A percentile compares a stretch with the other conserved stretches of the same genome.
Evolutionary conservation across 169 alveolate genomes (phyloP).

Genomic region (Cryptosporidium sp.): DNA sequence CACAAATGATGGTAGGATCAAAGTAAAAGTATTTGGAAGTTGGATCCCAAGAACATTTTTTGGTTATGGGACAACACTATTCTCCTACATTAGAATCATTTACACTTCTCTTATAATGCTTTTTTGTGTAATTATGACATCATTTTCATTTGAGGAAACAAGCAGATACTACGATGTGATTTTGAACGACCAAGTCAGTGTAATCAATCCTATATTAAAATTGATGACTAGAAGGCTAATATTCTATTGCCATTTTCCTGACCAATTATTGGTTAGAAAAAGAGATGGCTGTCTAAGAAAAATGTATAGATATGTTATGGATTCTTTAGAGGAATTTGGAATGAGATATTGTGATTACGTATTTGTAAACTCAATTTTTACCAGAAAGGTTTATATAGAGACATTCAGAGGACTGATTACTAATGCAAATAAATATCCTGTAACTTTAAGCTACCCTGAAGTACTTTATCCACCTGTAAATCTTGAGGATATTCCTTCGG

Average conservation of each 20-base stretch:
- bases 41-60: constrained; percentile 83
- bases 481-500: constrained; percentile 80
- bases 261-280: constrained; percentile 82
- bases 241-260: constrained; percentile 94
- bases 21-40: constrained; percentile 87
- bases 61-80: constrained; percentile 83
- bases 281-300: constrained; percentile 16
- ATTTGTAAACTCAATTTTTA: constrained; percentile 66
- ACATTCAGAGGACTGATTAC: constrained; percentile 21
- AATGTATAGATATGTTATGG: constrained; percentile 44
- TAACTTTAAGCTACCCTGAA: constrained; percentile 77
- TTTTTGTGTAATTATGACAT: constrained; percentile 74
- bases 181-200: constrained; percentile 87
- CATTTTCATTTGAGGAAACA: constrained; percentile 18
- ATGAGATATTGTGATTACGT: constrained; percentile 54
- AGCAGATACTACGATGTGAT: constrained; percentile 87
- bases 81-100: constrained; percentile 89
- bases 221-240: constrained; percentile 81
- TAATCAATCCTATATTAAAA: constrained; percentile 80
- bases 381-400: constrained; percentile 57
- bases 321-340: constrained; percentile 65
- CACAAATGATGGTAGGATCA: constrained; percentile 85
- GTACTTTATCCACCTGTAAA: constrained; percentile 84
- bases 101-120: constrained; percentile 85
- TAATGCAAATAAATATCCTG: constrained; percentile 31